Evolutionary conservation across 495 filamentous ascomycete genomes (phyloP).

Genomic region (Durotheca rogersii): DNA sequence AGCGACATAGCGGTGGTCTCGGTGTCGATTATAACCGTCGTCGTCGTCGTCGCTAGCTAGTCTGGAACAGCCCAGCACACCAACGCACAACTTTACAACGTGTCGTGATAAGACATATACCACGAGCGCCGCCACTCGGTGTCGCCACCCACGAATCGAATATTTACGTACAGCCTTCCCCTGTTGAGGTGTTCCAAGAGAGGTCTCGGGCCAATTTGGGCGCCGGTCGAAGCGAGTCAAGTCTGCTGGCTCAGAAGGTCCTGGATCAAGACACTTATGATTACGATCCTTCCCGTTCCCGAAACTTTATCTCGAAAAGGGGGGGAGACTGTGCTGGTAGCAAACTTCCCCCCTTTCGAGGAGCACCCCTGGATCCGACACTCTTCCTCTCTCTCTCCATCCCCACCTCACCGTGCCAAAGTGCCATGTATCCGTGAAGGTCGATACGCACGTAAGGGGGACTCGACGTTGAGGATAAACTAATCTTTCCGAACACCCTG

Average conservation of each 20-base stretch:
- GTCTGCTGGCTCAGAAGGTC: conserved; percentile 5
- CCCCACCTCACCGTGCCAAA: background rate
- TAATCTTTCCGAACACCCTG: background rate
- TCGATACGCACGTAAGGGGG: conserved; percentile 2
- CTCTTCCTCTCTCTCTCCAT: background rate
- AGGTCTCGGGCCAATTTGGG: conserved; percentile 29
- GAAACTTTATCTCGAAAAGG: conserved; percentile 17
- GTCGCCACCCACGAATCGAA: conserved; percentile 14
- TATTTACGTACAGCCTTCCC: conserved; percentile 24
- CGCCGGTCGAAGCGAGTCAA: conserved; percentile 7
- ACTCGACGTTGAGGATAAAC: background rate
- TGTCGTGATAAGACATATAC: conserved; percentile 27
- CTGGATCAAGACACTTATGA: conserved; percentile 22
- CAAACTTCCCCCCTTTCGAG: conserved; percentile 18
- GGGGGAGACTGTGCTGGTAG: conserved; percentile 3
- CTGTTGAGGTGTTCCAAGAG: conserved; percentile 23
- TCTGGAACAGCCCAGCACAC: background rate
- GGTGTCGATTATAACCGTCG: no score
- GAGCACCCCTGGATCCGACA: no score
- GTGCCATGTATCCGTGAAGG: conserved; percentile 2
- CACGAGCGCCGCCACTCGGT: conserved; percentile 25
- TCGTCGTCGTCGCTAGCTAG: background rate
- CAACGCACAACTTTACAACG: conserved; percentile 15
- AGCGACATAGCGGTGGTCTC: no score
- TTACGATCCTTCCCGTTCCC: conserved; percentile 24